These are phyloP conservation scores for Aspergillus latus DNA, from an alignment of 2,329 filamentous ascomycete species.

Conservation along the genomic window DNA sequence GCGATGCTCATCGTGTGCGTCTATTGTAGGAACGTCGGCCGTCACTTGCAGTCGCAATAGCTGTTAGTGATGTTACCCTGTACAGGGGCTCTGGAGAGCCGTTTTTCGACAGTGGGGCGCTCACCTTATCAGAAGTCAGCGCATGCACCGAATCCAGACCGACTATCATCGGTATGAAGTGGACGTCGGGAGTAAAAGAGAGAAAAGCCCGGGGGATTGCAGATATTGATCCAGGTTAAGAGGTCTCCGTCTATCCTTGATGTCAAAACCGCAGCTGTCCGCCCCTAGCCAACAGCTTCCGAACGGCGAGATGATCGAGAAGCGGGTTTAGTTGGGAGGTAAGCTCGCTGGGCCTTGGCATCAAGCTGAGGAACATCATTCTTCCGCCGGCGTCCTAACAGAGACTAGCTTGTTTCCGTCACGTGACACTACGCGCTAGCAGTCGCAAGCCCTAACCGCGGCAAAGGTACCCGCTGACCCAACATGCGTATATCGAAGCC, in stretches of 20 bases:
- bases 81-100: not conserved
- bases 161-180: conserved; percentile 1
- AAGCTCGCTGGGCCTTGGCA: conserved; percentile 3
- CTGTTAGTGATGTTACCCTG: not conserved
- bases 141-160: conserved; percentile 7
- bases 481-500: not conserved
- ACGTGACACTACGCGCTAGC: not conserved
- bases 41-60: not conserved
- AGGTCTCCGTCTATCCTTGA: not conserved
- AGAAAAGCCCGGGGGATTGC: not conserved
- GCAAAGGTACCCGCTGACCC: not conserved
- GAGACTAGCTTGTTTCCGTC: not conserved
- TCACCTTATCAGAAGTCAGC: conserved; percentile 10
- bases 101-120: conserved; percentile 8
- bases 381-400: not conserved
- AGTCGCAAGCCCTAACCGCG: not conserved
- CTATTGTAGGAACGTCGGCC: conserved; percentile 3
- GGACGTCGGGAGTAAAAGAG: not conserved
- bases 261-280: not conserved
- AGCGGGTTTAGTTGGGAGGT: not conserved
- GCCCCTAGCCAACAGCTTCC: conserved; percentile 1
- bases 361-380: not conserved
- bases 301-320: not conserved
- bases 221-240: not conserved
- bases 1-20: conserved; percentile 32